These are phyloP conservation scores for sweet orange (Citrus sinensis) DNA, from an alignment of 345 rosid genomes.

Conservation along the genomic window DVS_A1.0 CM039169.1:26330501-26331000, in stretches of 20 bases:
- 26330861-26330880: not conserved
- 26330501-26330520: constrained; percentile 25
- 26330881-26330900: not conserved
- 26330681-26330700: not conserved
- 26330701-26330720: not conserved
- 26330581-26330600: not conserved
- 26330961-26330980: not conserved
- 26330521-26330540: not conserved
- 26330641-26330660: not conserved
- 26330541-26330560: constrained; percentile 4
- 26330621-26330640: not conserved
- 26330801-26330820: not conserved
- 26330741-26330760: not conserved
- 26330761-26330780: not conserved
- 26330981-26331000: constrained; percentile 1
- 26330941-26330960: not conserved
- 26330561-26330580: not conserved
- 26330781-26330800: not conserved
- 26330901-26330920: not conserved
- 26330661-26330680: not conserved
- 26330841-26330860: not conserved
- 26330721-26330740: not conserved
- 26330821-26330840: not conserved
- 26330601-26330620: not conserved
- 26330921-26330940: not conserved